A percentile compares a stretch with the other conserved stretches of the same genome.
phyloP scores from a whole-genome alignment of 805 yeast species.

The Pachysolen tannophilus region DNA sequence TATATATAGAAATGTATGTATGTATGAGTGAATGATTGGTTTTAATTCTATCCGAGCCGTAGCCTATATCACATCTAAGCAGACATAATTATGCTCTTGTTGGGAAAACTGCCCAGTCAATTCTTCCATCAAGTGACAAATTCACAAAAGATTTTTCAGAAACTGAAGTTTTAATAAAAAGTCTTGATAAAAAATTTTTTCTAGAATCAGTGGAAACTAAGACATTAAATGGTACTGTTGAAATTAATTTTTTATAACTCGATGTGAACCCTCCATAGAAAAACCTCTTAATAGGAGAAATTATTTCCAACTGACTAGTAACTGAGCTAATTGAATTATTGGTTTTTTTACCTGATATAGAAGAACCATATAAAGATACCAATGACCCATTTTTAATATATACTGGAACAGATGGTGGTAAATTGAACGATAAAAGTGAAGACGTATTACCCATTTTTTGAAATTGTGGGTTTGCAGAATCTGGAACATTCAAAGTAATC shows the following conservation, averaged over 20 bases:
- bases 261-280: conserved; percentile 36
- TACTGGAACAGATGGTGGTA: conserved; percentile 56
- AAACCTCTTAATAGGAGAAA: conserved; percentile 33
- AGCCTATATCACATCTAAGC: too few relatives aligned
- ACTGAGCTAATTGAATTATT: conserved; percentile 9
- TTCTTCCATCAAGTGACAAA: conserved; percentile 45
- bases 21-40: too few relatives aligned
- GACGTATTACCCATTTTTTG: conserved; percentile 41
- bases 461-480: conserved; percentile 28
- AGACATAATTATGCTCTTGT: conserved; percentile 31
- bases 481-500: too few relatives aligned
- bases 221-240: conserved; percentile 37
- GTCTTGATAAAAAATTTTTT: conserved; percentile 9
- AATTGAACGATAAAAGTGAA: conserved; percentile 36
- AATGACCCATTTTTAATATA: conserved; percentile 40
- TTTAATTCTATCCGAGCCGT: too few relatives aligned
- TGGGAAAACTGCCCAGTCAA: conserved; percentile 55
- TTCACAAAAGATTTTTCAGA: conserved; percentile 32
- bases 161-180: conserved; percentile 7
- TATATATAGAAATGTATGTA: too few relatives aligned
- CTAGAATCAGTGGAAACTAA: conserved; percentile 30
- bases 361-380: conserved; percentile 34
- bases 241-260: conserved; percentile 37
- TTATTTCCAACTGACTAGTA: conserved; percentile 22
- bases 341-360: conserved; percentile 13